A percentile compares a stretch with the other conserved stretches of the same genome.
Evolutionary conservation across 2,329 filamentous ascomycete genomes (phyloP).

Genomic region (Fusarium sp.): DNA sequence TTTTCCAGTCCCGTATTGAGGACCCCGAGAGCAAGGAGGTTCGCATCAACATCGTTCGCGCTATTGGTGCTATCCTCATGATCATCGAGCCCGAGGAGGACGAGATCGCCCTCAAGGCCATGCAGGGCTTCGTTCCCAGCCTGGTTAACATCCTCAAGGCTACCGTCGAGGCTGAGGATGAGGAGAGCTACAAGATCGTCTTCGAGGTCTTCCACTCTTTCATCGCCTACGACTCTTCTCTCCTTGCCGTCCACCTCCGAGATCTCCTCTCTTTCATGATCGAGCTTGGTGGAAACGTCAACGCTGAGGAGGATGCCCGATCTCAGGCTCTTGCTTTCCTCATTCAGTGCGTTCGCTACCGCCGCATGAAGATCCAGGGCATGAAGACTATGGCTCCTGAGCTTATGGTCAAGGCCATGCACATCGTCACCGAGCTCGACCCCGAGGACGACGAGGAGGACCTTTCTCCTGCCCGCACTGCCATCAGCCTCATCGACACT

Average conservation of each 20-base stretch:
- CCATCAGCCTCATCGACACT: slow-evolving; percentile 88
- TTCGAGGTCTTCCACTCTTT: slow-evolving; percentile 98
- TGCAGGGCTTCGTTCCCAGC: slow-evolving; percentile 83
- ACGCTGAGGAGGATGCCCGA: slow-evolving; percentile 84
- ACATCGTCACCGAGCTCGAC: slow-evolving; percentile 90
- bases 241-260: slow-evolving; percentile 86
- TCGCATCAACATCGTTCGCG: slow-evolving; percentile 92
- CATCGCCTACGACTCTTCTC: slow-evolving; percentile 85
- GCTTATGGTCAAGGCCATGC: slow-evolving; percentile 86
- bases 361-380: slow-evolving; percentile 94
- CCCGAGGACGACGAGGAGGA: slow-evolving; percentile 83
- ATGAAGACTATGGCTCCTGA: slow-evolving; percentile 85
- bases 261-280: slow-evolving; percentile 96
- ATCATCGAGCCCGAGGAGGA: slow-evolving; percentile 91
- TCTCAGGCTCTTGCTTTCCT: slow-evolving; percentile 93
- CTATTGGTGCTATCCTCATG: slow-evolving; percentile 87
- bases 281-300: slow-evolving; percentile 79
- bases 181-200: slow-evolving; percentile 87
- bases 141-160: slow-evolving; percentile 93
- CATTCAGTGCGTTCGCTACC: slow-evolving; percentile 89
- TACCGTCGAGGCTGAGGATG: slow-evolving; percentile 81
- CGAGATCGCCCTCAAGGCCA: slow-evolving; percentile 73
- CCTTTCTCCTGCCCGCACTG: slow-evolving; percentile 81
- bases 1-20: slow-evolving; percentile 88
- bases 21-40: slow-evolving; percentile 93